Evolutionary conservation across 148 eudicot species (phyloP).

Genomic region (Dysphania ambrosioides): DNA sequence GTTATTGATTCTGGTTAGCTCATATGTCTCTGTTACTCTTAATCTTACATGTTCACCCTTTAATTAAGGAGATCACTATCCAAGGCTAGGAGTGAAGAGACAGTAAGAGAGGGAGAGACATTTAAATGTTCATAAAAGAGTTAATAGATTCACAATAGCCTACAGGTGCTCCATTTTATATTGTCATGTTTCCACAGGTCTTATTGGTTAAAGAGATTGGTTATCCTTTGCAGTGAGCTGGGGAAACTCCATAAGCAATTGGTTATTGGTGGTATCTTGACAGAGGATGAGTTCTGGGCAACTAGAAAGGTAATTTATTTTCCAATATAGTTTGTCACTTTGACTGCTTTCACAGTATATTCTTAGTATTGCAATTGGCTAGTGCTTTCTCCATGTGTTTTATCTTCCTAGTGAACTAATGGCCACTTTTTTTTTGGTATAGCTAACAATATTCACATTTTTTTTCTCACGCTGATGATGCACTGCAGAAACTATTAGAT

Average conservation of each 20-base stretch:
- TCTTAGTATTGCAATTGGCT: background rate
- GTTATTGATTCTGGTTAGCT: too few species aligned
- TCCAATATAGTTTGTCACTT: background rate
- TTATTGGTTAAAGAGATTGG: conserved; percentile 4
- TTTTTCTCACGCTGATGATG: conserved; percentile 5
- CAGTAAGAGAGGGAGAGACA: too few species aligned
- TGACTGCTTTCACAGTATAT: background rate
- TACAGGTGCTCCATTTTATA: background rate
- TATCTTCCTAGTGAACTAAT: background rate
- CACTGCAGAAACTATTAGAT: conserved; percentile 76
- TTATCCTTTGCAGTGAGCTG: conserved; percentile 66
- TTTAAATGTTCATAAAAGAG: background rate
- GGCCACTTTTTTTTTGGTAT: background rate
- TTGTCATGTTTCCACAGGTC: conserved; percentile 1
- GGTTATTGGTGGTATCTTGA: conserved; percentile 62
- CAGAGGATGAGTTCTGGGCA: conserved; percentile 98
- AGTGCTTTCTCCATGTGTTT: background rate
- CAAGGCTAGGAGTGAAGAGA: too few species aligned
- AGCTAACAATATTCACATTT: background rate
- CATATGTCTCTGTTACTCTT: too few species aligned
- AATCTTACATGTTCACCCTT: too few species aligned
- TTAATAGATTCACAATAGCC: background rate
- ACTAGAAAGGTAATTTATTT: conserved; percentile 94
- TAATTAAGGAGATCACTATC: background rate
- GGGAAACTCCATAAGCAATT: conserved; percentile 83